A percentile compares a stretch with the other conserved stretches of the same genome.
These are phyloP conservation scores for Xylaria nigripes DNA, from an alignment of 495 filamentous ascomycete genomes.

Conservation along the genomic window DNA sequence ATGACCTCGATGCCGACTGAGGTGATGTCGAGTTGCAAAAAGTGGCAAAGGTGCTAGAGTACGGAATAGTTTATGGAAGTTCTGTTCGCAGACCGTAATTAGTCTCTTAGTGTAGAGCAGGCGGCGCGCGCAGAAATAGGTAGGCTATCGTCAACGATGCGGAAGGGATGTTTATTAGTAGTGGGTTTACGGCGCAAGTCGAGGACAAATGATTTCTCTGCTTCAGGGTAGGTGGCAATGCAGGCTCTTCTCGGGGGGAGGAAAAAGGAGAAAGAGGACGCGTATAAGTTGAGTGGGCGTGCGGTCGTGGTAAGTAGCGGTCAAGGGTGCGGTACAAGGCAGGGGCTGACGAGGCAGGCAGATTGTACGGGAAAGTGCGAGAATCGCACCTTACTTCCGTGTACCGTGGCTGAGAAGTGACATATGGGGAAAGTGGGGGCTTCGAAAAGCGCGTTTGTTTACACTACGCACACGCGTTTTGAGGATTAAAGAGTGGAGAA, in stretches of 20 bases:
- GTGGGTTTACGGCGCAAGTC: neutral
- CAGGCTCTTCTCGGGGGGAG: neutral
- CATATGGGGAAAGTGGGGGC: conserved; percentile 6
- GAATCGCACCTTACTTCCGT: conserved; percentile 1
- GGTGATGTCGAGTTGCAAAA: neutral
- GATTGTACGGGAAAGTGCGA: neutral
- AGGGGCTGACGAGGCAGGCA: conserved; percentile 1
- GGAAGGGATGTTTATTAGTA: neutral
- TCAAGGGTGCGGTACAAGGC: conserved; percentile 11
- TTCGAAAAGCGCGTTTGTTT: conserved; percentile 13
- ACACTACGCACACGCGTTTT: conserved; percentile 11
- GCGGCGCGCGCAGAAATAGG: conserved; percentile 1
- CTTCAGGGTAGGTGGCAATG: conserved; percentile 6
- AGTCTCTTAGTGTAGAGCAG: too few relatives aligned
- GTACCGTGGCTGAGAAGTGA: conserved; percentile 8
- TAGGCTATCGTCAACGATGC: conserved; percentile 3
- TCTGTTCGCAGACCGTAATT: too few relatives aligned
- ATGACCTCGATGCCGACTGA: neutral
- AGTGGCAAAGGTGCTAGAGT: too few relatives aligned
- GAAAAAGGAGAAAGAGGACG: conserved; percentile 4
- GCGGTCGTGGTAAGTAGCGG: conserved; percentile 9
- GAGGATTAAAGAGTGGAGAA: conserved; percentile 3
- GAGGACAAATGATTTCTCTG: conserved; percentile 2
- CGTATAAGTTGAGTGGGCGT: neutral
- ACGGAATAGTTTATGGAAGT: too few relatives aligned